phyloP scores from a whole-genome alignment of 805 yeast species.

The Clavispora carvajalis region DNA sequence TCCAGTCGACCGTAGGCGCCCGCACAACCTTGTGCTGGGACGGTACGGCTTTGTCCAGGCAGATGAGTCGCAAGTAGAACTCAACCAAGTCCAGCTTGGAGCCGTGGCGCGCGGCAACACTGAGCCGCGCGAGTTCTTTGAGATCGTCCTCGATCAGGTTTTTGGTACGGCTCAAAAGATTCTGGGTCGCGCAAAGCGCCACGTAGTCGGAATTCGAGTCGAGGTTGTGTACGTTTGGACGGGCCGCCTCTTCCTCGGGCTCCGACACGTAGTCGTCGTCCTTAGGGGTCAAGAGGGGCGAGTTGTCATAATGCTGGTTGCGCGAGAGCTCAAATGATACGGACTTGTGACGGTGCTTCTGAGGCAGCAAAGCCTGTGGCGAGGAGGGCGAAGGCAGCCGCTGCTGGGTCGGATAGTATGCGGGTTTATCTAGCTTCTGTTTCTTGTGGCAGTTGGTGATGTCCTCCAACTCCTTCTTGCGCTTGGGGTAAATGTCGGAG shows the following conservation, averaged over 20 bases:
- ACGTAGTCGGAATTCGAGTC: slow-evolving; percentile 32
- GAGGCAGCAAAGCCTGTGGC: slow-evolving; percentile 18
- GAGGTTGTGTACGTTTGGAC: slow-evolving; percentile 7
- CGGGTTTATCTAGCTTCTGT: slow-evolving; percentile 15
- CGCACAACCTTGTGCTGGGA: slow-evolving; percentile 26
- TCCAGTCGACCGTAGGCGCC: slow-evolving; percentile 34
- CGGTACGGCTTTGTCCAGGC: slow-evolving; percentile 26
- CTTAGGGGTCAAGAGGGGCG: slow-evolving; percentile 39
- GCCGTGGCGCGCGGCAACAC: slow-evolving; percentile 9
- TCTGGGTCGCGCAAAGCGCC: slow-evolving; percentile 27
- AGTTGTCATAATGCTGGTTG: slow-evolving; percentile 23
- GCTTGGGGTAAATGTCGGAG: slow-evolving; percentile 25
- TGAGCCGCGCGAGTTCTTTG: slow-evolving; percentile 23
- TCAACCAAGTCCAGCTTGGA: slow-evolving; percentile 24
- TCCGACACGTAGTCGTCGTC: slow-evolving; percentile 35
- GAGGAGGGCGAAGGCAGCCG: slow-evolving; percentile 24
- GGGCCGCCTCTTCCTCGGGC: slow-evolving; percentile 8
- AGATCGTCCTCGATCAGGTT: slow-evolving; percentile 25
- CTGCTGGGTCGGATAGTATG: slow-evolving; percentile 16
- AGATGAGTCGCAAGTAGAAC: slow-evolving; percentile 30
- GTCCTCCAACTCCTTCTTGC: slow-evolving; percentile 35
- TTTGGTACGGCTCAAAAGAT: slow-evolving; percentile 22
- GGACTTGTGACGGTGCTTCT: slow-evolving; percentile 18
- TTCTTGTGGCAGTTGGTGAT: slow-evolving; percentile 29
- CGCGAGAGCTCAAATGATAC: slow-evolving; percentile 24